A percentile compares a stretch with the other conserved stretches of the same genome.
These are phyloP conservation scores for Quercus mongolica DNA, from an alignment of 306 rosid genomes.

Conservation along the genomic window DNA sequence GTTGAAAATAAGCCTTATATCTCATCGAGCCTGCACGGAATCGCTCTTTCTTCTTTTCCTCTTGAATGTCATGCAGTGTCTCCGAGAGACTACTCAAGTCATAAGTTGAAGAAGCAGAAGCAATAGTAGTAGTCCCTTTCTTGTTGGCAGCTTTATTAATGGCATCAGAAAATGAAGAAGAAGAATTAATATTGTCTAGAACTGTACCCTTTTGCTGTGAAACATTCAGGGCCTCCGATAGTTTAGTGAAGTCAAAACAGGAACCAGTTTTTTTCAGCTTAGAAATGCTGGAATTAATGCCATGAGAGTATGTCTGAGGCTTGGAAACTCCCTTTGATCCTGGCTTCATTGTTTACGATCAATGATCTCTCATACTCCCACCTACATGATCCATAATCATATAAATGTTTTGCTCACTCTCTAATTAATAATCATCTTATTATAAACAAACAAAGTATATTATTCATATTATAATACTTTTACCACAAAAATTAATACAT, in stretches of 20 bases:
- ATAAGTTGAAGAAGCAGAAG: neutral
- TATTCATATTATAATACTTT: too few relatives aligned
- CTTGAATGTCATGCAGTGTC: neutral
- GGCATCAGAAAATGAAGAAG: neutral
- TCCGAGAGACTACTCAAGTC: neutral
- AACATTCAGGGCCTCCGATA: neutral
- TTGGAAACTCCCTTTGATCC: neutral
- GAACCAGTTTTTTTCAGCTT: too few relatives aligned
- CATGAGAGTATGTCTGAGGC: neutral
- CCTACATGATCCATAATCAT: too few relatives aligned
- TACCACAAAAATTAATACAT: too few relatives aligned
- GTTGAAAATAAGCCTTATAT: too few relatives aligned
- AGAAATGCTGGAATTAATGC: neutral
- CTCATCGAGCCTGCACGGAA: too few relatives aligned
- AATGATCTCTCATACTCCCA: neutral
- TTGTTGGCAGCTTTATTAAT: too few relatives aligned
- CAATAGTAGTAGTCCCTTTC: neutral
- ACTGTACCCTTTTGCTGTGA: neutral
- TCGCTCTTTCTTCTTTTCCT: neutral
- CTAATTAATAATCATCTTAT: too few relatives aligned
- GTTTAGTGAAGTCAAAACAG: neutral
- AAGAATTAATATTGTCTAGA: neutral
- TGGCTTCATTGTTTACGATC: neutral
- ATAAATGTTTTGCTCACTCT: too few relatives aligned
- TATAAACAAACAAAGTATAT: too few relatives aligned